phyloP scores from a whole-genome alignment of 352 stramenopile species.

The Phytopythium litorale region DNA sequence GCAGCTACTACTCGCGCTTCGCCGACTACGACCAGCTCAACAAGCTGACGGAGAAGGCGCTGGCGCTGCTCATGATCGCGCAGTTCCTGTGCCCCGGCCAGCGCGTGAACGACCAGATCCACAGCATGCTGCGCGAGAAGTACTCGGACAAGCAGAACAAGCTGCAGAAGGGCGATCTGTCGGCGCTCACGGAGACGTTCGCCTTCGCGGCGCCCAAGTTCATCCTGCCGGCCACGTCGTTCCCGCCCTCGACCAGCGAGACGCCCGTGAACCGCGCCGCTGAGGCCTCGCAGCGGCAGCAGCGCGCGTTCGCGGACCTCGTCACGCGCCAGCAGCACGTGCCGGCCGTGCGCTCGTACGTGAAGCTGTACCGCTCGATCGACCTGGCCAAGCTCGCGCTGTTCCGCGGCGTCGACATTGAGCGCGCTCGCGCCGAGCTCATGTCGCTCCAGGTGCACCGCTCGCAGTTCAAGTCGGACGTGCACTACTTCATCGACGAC shows the following conservation, averaged over 20 bases:
- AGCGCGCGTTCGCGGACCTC: slow-evolving; percentile 89
- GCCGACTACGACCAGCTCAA: slow-evolving; percentile 93
- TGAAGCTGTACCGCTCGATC: slow-evolving; percentile 97
- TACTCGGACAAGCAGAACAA: slow-evolving; percentile 90
- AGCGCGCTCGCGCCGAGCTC: slow-evolving; percentile 67
- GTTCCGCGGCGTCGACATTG: slow-evolving; percentile 84
- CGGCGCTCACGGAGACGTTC: slow-evolving; percentile 89
- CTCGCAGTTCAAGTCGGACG: slow-evolving; percentile 61
- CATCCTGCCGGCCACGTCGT: slow-evolving; percentile 82
- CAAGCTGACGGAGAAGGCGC: slow-evolving; percentile 95
- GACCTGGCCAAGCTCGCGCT: slow-evolving; percentile 91
- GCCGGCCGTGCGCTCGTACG: slow-evolving; percentile 91
- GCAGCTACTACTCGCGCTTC: slow-evolving; percentile 90
- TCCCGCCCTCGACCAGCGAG: slow-evolving; percentile 28
- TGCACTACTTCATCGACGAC: slow-evolving; percentile 81
- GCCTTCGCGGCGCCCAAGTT: slow-evolving; percentile 94
- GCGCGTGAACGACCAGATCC: slow-evolving; percentile 83
- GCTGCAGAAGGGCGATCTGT: slow-evolving; percentile 78
- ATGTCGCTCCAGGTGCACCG: slow-evolving; percentile 77
- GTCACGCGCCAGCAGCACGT: slow-evolving; percentile 86
- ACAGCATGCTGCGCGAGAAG: slow-evolving; percentile 92
- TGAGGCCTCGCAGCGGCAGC: slow-evolving; percentile 73
- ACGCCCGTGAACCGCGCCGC: slow-evolving; percentile 45
- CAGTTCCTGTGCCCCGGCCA: slow-evolving; percentile 88
- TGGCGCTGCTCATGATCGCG: slow-evolving; percentile 90